Evolutionary conservation across 495 filamentous ascomycete species (phyloP).

Genomic region (Xylaria bambusicola): DNA sequence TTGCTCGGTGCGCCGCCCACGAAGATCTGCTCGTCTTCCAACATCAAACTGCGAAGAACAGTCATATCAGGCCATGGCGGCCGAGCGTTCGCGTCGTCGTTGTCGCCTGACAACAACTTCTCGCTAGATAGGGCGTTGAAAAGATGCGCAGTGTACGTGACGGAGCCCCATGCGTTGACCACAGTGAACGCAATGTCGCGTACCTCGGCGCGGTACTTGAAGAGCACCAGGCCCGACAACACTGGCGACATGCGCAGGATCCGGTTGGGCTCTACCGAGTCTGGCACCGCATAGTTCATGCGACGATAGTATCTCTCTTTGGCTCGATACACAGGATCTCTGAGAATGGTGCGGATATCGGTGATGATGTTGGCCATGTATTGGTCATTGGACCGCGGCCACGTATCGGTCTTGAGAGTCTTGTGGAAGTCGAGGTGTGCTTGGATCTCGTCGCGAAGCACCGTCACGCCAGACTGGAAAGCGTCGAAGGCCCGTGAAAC

Average conservation of each 20-base stretch:
- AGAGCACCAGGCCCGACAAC: slow-evolving; percentile 35
- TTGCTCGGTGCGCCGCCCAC: slow-evolving; percentile 33
- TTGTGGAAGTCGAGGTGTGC: slow-evolving; percentile 38
- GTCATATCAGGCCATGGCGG: slow-evolving; percentile 49
- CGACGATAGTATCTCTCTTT: slow-evolving; percentile 4
- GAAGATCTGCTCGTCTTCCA: slow-evolving; percentile 32
- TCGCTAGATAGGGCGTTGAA: slow-evolving; percentile 39
- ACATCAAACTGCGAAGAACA: slow-evolving; percentile 21
- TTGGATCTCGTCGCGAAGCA: slow-evolving; percentile 29
- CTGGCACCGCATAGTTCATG: neutral
- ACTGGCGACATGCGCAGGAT: slow-evolving; percentile 36
- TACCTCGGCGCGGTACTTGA: slow-evolving; percentile 26
- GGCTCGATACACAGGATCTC: slow-evolving; percentile 19
- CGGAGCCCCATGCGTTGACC: slow-evolving; percentile 40
- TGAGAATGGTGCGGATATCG: slow-evolving; percentile 21
- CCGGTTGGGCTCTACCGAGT: slow-evolving; percentile 26
- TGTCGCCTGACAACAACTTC: slow-evolving; percentile 22
- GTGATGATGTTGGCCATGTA: slow-evolving; percentile 22
- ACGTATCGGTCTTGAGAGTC: slow-evolving; percentile 34
- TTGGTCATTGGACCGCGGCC: slow-evolving; percentile 35
- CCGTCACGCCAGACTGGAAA: slow-evolving; percentile 17
- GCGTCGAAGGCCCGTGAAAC: slow-evolving; percentile 17
- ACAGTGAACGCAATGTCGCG: slow-evolving; percentile 35
- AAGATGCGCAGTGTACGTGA: slow-evolving; percentile 37
- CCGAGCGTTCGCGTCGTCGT: no score